Evolutionary conservation across 345 rosid genomes (phyloP).

Genomic region (Ceriops tagal): DNA sequence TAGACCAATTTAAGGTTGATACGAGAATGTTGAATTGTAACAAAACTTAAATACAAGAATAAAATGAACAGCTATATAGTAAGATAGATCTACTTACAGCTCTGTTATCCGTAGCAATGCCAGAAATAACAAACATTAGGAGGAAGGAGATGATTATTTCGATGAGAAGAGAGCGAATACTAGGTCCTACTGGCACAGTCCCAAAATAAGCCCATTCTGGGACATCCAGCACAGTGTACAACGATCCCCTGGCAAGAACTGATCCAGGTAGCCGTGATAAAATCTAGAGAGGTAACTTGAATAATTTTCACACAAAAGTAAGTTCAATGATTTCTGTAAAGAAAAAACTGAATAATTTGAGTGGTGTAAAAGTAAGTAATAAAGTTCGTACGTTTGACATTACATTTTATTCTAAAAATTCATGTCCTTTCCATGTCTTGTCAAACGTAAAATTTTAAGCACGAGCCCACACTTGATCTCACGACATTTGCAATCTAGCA

Average conservation of each 20-base stretch:
- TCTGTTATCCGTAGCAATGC: constrained; percentile 15
- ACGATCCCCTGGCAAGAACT: constrained; percentile 19
- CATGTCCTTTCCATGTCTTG: too few relatives aligned
- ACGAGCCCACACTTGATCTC: too few relatives aligned
- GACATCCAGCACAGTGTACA: background rate
- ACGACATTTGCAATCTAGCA: too few relatives aligned
- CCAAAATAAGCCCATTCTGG: constrained; percentile 13
- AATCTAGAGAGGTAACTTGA: constrained; percentile 20
- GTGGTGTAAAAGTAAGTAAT: too few relatives aligned
- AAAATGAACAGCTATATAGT: background rate
- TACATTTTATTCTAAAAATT: too few relatives aligned
- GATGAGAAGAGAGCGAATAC: constrained; percentile 2
- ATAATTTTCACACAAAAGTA: background rate
- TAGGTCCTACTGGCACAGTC: constrained; percentile 24
- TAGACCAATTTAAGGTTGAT: too few relatives aligned
- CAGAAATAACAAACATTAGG: constrained; percentile 27
- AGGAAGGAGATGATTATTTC: constrained; percentile 24
- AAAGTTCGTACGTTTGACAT: too few relatives aligned
- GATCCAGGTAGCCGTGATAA: constrained; percentile 19
- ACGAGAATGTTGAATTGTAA: too few relatives aligned
- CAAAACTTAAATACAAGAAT: background rate
- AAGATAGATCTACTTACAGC: constrained; percentile 4
- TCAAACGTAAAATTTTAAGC: too few relatives aligned
- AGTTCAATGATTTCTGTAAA: too few relatives aligned
- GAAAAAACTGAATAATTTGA: too few relatives aligned